phyloP scores from a whole-genome alignment of 2,329 filamentous ascomycete genomes.

The Claviceps pazoutovae region DNA sequence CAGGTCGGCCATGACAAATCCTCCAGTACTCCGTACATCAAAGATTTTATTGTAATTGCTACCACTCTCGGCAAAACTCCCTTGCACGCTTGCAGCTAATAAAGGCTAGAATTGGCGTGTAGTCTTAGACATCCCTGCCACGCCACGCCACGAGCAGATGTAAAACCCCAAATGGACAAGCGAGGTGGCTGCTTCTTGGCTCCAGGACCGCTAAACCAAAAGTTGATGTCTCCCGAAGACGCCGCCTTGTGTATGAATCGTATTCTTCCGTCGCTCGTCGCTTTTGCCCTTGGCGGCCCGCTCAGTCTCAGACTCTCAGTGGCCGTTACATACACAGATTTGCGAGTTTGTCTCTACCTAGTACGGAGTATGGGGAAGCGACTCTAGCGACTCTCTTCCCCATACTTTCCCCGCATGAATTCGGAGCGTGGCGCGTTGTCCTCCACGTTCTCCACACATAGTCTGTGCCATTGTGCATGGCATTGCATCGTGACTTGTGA shows the following conservation, averaged over 20 bases:
- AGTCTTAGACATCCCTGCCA: not conserved
- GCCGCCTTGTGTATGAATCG: not conserved
- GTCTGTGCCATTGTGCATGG: too few relatives aligned
- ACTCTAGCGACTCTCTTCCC: too few relatives aligned
- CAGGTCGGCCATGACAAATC: too few relatives aligned
- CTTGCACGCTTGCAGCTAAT: not conserved
- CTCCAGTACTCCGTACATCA: too few relatives aligned
- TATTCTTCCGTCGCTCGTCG: not conserved
- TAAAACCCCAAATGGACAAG: constrained; percentile 3
- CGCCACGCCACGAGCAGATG: constrained; percentile 2
- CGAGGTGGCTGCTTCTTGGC: constrained; percentile 2
- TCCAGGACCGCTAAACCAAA: not conserved
- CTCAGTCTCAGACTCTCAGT: too few relatives aligned
- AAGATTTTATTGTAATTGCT: not conserved
- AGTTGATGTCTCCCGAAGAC: not conserved
- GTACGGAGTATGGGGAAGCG: too few relatives aligned
- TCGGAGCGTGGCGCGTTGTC: too few relatives aligned
- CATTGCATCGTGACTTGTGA: too few relatives aligned
- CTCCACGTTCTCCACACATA: too few relatives aligned
- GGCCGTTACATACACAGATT: too few relatives aligned
- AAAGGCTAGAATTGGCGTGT: not conserved
- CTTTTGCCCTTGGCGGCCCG: not conserved
- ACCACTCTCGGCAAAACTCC: constrained; percentile 2
- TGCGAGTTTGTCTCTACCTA: too few relatives aligned
- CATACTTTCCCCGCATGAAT: too few relatives aligned